Percentiles rank a stretch among this genome's conserved stretches.
These are phyloP conservation scores for Aspergillus quadrilineatus DNA, from an alignment of 2,329 filamentous ascomycete species.

Conservation along the genomic window DNA sequence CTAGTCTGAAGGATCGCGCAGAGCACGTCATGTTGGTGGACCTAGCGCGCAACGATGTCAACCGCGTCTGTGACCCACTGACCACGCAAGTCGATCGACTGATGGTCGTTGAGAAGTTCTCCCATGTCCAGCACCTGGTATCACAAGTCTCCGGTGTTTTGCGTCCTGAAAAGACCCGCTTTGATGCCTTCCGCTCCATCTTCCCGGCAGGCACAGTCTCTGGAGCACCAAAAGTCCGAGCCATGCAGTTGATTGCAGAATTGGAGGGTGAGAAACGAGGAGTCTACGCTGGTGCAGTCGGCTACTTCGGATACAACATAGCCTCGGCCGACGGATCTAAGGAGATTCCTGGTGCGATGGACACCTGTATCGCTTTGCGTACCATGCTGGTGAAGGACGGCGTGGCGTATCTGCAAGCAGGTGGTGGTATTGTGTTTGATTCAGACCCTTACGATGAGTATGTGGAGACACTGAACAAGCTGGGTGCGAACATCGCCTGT, in stretches of 20 bases:
- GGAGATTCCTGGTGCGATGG: slow-evolving; percentile 80
- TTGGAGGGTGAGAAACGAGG: slow-evolving; percentile 91
- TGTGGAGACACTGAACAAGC: slow-evolving; percentile 95
- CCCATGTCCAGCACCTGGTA: slow-evolving; percentile 94
- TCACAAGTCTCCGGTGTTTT: slow-evolving; percentile 94
- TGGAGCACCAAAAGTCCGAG: slow-evolving; percentile 90
- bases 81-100: slow-evolving; percentile 88
- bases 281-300: slow-evolving; percentile 92
- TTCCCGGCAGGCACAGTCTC: slow-evolving; percentile 96
- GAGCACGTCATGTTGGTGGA: slow-evolving; percentile 99
- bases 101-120: slow-evolving; percentile 94
- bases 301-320: slow-evolving; percentile 88
- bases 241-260: slow-evolving; percentile 96
- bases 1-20: slow-evolving; percentile 84
- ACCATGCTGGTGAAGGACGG: slow-evolving; percentile 95
- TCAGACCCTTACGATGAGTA: slow-evolving; percentile 89
- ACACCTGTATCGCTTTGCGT: slow-evolving; percentile 76
- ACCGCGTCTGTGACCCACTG: slow-evolving; percentile 87
- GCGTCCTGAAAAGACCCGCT: slow-evolving; percentile 77
- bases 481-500: slow-evolving; percentile 84
- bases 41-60: slow-evolving; percentile 92
- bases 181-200: slow-evolving; percentile 93
- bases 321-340: slow-evolving; percentile 62
- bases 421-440: slow-evolving; percentile 89
- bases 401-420: slow-evolving; percentile 83